These are phyloP conservation scores for Monosporascus sp. DNA, from an alignment of 2,329 filamentous ascomycete genomes.

Conservation along the genomic window DNA sequence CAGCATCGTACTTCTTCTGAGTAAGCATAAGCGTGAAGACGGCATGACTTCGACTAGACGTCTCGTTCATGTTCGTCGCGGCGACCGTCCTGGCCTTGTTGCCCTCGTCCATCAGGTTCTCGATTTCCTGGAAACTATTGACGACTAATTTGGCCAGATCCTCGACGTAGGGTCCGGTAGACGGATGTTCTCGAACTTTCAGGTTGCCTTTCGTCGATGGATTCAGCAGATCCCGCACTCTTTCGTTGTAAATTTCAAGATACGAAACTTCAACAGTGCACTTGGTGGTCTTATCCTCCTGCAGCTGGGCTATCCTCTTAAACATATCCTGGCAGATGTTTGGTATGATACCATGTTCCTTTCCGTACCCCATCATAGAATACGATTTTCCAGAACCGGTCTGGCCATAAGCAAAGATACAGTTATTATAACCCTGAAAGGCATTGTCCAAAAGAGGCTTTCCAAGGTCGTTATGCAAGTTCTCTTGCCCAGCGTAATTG, in stretches of 20 bases:
- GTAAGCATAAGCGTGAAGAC: conserved; percentile 96
- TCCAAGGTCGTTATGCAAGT: conserved; percentile 83
- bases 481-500: conserved; percentile 84
- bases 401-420: conserved; percentile 98
- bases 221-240: conserved; percentile 91
- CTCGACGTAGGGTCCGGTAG: conserved; percentile 95
- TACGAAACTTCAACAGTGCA: conserved; percentile 98
- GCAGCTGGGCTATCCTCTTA: conserved; percentile 67
- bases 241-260: conserved; percentile 98
- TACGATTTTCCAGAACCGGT: conserved; percentile 98
- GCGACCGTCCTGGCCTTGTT: conserved; percentile 98
- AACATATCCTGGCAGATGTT: conserved; percentile 99
- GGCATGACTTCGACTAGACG: conserved; percentile 94
- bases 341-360: conserved; percentile 92
- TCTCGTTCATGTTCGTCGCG: conserved; percentile 99
- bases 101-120: conserved; percentile 97
- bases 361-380: conserved; percentile 99
- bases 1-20: conserved; percentile 83
- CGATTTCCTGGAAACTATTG: conserved; percentile 88
- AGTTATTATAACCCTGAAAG: conserved; percentile 98
- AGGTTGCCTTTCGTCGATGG: conserved; percentile 93
- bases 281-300: conserved; percentile 67
- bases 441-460: conserved; percentile 93
- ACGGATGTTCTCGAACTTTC: conserved; percentile 95
- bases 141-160: conserved; percentile 95